Evolutionary conservation across 2,329 filamentous ascomycete species (phyloP), one percentile per base, ranked within the genome.

Genomic region (Fusarium sp.): DNA sequence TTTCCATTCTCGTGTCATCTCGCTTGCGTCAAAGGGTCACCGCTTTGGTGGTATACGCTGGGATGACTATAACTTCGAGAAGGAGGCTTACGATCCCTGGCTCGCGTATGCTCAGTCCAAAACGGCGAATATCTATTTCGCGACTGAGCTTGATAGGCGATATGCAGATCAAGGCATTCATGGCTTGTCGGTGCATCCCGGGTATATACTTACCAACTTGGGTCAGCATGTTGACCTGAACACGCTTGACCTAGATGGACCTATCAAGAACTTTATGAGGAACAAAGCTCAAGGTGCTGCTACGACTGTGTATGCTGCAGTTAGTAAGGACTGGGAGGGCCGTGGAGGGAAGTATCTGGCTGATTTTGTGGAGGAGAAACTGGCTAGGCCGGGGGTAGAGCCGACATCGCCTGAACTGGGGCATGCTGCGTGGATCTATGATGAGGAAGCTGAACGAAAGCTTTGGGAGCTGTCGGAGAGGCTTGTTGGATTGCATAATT

Each of bases 1-100:
- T 0, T 87, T 85, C 59, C 76, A 82, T 10, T 87, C 84, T 1
- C 83, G 88, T 5, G 84, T 89, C 5, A 81, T 90, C 51, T 78
- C 80, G 2, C 75, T 89, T 3, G 81, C 85, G 0, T 86, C 84
- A 4, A 73, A 81, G 1, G 86, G 75, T 4, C 87, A 89, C 14
- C 68, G 73, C 1, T 13, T 39, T 1, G 39, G 57, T 8, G 51
- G 28, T 10, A 44, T 76, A 26, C 68, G 61, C 18, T 63, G 68
- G 51, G 60, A 63, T 2, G 74, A 78, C 30, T 70, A 69, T 20
- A 74, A 75, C 15, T 62, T 62, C 6, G 61, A 76, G 7, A 68
- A 74, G 3, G 62, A 69, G 1, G 26, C 30, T 2, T 78, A 76
- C 6, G 4, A 69, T 2, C 67, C 68, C 0, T 75, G 74, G 72